Evolutionary conservation across 768 basidiomycete species (phyloP).

Genomic region (Hortiboletus flavorubellus): DNA sequence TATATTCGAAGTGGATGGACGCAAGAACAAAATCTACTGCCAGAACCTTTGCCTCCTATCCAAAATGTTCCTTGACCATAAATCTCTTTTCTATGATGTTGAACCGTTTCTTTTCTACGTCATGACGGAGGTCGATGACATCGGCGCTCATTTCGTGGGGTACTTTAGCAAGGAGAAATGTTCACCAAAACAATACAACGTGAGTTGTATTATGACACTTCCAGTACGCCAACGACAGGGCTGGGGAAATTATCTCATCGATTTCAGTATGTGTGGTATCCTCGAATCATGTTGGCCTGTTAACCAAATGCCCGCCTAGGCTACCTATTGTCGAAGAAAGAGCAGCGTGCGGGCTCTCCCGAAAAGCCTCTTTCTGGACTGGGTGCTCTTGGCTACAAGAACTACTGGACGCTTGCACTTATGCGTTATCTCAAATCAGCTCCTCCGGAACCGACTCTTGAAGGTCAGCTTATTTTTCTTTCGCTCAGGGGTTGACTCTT

Average conservation of each 20-base stretch:
- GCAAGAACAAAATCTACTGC: conserved; percentile 99
- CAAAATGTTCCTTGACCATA: conserved; percentile 99
- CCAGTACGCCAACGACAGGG: conserved; percentile 93
- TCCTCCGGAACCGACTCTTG: conserved; percentile 59
- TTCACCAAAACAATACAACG: conserved; percentile 93
- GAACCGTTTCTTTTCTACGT: conserved; percentile 99
- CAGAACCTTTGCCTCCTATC: conserved; percentile 97
- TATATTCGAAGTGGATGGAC: conserved; percentile 96
- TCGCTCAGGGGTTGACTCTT: conserved; percentile 10
- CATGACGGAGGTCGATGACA: conserved; percentile 86
- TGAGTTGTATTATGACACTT: conserved; percentile 99
- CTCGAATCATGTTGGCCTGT: conserved; percentile 1
- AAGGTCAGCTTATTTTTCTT: conserved; percentile 53
- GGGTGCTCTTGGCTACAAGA: conserved; percentile 91
- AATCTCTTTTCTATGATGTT: conserved; percentile 98
- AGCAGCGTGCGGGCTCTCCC: conserved; percentile 84
- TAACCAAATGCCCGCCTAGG: conserved; percentile 46
- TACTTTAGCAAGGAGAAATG: conserved; percentile 99
- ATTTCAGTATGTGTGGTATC: conserved; percentile 69
- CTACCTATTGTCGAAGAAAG: conserved; percentile 94
- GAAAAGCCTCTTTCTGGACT: conserved; percentile 94
- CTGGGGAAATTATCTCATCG: conserved; percentile 96
- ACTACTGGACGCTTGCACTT: conserved; percentile 88
- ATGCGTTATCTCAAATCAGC: conserved; percentile 73
- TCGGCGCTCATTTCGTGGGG: conserved; percentile 91